These are phyloP conservation scores for Starmerella stellata DNA, from an alignment of 805 yeast genomes.

Conservation along the genomic window DNA sequence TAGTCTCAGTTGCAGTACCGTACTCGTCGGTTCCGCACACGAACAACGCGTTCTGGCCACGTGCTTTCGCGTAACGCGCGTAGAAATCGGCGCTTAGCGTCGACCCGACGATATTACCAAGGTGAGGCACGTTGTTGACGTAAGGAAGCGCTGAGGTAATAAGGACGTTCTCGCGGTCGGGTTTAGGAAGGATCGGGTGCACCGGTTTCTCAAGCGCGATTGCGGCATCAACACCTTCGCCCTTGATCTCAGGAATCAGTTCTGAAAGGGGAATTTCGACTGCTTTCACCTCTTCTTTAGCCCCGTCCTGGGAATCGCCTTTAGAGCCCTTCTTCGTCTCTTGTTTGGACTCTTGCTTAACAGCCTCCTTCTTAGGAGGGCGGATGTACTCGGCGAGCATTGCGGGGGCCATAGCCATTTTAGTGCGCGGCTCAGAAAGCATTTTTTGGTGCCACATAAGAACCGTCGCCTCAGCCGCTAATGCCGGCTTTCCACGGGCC, in stretches of 20 bases:
- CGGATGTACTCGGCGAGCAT: slow-evolving; percentile 10
- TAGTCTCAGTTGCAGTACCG: slow-evolving; percentile 98
- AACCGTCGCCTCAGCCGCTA: slow-evolving; percentile 19
- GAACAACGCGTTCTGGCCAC: slow-evolving; percentile 71
- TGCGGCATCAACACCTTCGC: slow-evolving; percentile 8
- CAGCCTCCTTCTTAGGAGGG: slow-evolving; percentile 8
- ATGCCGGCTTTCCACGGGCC: slow-evolving; percentile 21
- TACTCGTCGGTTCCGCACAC: slow-evolving; percentile 98
- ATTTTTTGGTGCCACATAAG: slow-evolving; percentile 23
- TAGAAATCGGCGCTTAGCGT: slow-evolving; percentile 88
- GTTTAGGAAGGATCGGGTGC: slow-evolving; percentile 42
- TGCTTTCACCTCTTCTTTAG: slow-evolving; percentile 22
- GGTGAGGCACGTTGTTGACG: slow-evolving; percentile 94
- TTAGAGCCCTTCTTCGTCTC: background rate
- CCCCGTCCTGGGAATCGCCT: background rate
- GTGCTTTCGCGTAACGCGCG: slow-evolving; percentile 72
- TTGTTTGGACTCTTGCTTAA: background rate
- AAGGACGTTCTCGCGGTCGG: slow-evolving; percentile 58
- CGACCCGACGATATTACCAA: slow-evolving; percentile 92
- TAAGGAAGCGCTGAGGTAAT: slow-evolving; percentile 95
- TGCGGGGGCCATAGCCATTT: slow-evolving; percentile 16
- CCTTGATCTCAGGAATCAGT: slow-evolving; percentile 7
- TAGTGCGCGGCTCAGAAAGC: slow-evolving; percentile 17
- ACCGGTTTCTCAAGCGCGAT: slow-evolving; percentile 1
- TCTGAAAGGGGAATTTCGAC: slow-evolving; percentile 19